Conservation (phyloP, 2,329 filamentous ascomycete species). For the Verticillium alfalfae region DNA sequence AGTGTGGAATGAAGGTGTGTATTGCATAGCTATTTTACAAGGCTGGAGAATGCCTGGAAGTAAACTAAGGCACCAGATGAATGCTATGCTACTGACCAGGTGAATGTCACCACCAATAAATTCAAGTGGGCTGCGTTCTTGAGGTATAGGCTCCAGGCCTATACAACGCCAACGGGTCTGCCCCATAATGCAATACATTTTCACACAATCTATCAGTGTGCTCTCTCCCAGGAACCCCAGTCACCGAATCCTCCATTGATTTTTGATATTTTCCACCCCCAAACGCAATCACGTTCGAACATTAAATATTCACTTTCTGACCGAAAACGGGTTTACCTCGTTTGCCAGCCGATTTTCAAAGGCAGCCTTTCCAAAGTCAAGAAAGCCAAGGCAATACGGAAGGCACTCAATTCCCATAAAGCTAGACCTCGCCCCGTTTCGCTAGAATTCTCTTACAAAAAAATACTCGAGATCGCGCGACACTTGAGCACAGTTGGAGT, state of each 20-base stretch:
- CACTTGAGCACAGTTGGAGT: conserved; percentile 16
- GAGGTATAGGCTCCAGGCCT: too few relatives aligned
- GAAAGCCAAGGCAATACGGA: conserved; percentile 14
- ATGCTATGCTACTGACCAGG: too few relatives aligned
- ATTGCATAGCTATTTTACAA: too few relatives aligned
- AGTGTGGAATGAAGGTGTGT: too few relatives aligned
- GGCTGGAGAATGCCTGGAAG: too few relatives aligned
- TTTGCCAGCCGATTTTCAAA: conserved; percentile 18
- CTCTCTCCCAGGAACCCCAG: background rate
- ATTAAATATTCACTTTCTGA: background rate
- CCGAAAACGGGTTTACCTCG: conserved; percentile 17
- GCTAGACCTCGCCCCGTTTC: conserved; percentile 6
- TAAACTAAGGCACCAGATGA: too few relatives aligned
- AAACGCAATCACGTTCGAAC: background rate
- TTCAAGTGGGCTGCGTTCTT: too few relatives aligned
- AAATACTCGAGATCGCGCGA: conserved; percentile 14
- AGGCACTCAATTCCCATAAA: conserved; percentile 9
- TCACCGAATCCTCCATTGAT: background rate
- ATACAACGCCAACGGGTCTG: too few relatives aligned
- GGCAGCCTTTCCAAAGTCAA: conserved; percentile 17
- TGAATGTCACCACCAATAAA: too few relatives aligned
- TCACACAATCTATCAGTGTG: background rate
- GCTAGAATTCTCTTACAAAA: conserved; percentile 7
- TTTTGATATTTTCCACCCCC: too few relatives aligned
- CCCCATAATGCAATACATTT: too few relatives aligned